Percentiles rank a stretch among this genome's conserved stretches.
Conservation (phyloP, 75 land plant species). For the Cunninghamia lanceolata region DNA sequence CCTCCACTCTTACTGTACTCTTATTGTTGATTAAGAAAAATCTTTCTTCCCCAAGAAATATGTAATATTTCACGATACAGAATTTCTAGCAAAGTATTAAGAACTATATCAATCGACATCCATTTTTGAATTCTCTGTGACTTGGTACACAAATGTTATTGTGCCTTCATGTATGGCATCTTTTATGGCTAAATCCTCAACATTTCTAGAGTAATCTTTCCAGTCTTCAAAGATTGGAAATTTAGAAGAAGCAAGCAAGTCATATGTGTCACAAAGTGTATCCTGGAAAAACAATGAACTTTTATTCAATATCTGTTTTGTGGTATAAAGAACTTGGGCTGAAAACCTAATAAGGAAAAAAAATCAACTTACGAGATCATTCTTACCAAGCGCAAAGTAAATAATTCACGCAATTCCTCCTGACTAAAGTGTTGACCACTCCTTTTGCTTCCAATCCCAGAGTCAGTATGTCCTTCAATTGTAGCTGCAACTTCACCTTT, state of each 20-base stretch:
- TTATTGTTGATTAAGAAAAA: neutral
- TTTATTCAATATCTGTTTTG: neutral
- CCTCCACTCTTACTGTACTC: neutral
- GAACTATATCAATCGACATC: neutral
- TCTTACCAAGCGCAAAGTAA: constrained; percentile 27
- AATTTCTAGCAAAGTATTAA: neutral
- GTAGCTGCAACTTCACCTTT: constrained; percentile 39
- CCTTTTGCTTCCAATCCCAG: constrained; percentile 1
- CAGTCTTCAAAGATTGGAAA: constrained; percentile 20
- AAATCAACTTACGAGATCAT: neutral
- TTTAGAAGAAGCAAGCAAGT: constrained; percentile 22
- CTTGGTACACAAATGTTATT: constrained; percentile 30
- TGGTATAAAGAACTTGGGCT: neutral
- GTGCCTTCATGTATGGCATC: constrained; percentile 27
- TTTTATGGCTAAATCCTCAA: constrained; percentile 24
- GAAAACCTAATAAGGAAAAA: neutral
- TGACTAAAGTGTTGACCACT: constrained; percentile 35
- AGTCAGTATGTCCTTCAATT: constrained; percentile 21
- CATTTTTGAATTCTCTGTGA: neutral
- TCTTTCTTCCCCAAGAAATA: neutral
- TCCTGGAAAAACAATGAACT: constrained; percentile 24
- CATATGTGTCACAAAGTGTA: constrained; percentile 42
- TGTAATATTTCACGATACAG: neutral
- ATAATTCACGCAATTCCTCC: constrained; percentile 39
- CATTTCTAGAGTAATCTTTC: constrained; percentile 27